Evolutionary conservation across 495 filamentous ascomycete species (phyloP), one percentile per base, ranked within the genome.

Genomic region (Hyphodiscus hymeniophilus): DNA sequence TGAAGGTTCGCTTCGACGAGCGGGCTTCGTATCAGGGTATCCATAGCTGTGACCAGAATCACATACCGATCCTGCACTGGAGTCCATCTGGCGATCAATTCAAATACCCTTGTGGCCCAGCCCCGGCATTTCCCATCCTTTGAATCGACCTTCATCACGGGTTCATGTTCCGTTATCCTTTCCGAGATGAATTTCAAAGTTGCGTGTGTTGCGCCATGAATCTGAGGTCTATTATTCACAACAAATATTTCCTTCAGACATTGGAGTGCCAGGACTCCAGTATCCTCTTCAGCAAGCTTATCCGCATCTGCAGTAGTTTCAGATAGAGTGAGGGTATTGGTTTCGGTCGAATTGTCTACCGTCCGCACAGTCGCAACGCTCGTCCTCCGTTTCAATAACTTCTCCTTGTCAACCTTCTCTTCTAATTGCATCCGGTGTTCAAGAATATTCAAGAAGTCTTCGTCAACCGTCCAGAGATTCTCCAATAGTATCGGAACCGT

Each of bases 21-120:
- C 2, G 77, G 74, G 10, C 76, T 81, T 21, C 73, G 70, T 13
- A 83, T 64, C 32, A 95, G 66, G 3, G 71, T 74, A 38, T 94
- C 89, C 70, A 91, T 84, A 12, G 84, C 73, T 0, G 83, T 82
- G 31, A 89, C 75, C 35, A 94, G 67, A 42, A 95, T 90, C 24
- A 89, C 76, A 68, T 88, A 95, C 24, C 90, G 86, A 59, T 92
- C 84, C 52, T 94, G 89, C 7, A 96, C 90, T 0, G 90, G 88
- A 22, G 87, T 84, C 88, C 88, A 94, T 44, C 80, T 76, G 38
- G 84, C 79, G 22, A 84, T 73, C 51, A 89, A 69, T 55, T 85
- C 79, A 53, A 92, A 82, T 46, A 95, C 71, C 45, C 81, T 83
- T 32, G 83, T 81, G 5, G 85, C 77, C 90, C 90, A 96, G 42